Base-by-base conservation (phyloP, 768 basidiomycete genomes). In the Pleurotus djamor region DNA sequence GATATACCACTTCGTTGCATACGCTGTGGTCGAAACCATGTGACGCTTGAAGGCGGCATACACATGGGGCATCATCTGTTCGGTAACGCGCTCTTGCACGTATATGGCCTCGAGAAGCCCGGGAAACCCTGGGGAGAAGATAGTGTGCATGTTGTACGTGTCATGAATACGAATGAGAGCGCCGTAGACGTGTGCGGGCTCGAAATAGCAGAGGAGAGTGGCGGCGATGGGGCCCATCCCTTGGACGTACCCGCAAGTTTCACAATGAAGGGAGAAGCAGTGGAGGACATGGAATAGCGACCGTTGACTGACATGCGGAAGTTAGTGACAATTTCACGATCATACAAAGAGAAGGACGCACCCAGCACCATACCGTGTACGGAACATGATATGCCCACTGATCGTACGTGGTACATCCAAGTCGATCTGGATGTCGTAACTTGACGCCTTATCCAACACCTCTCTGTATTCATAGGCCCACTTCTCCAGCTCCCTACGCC, bases 1-100 rank as follows among this genome's bases (percentile, higher is more conserved):
- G 72, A 99, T 98, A 70, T 98, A 99, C 97, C 97, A 98, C 73
- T 98, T 98, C 1, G 96, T 98, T 32, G 95, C 95, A 74, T 96
- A 99, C 16, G 93, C 86, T 33, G 95, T 96, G 10, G 94, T 95
- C 6, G 91, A 91, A 60, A 99, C 90, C 83, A 85, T 89, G 66
- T 98, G 89, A 66, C 84, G 88, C 75, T 87, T 84, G 75, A 98
- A 95, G 16, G 92, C 87, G 16, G 78, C 79, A 66, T 91, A 96
- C 32, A 98, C 93, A 32, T 84, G 87, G 0, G 97, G 97, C 88
- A 98, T 89, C 78, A 91, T 84, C 61, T 80, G 79, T 71, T 96
- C 85, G 71, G 87, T 92, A 47, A 97, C 81, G 48, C 90, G 85
- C 69, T 99, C 96, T 69, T 98, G 96, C 6, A 98, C 83, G 68